Percentiles rank a stretch among this genome's conserved stretches.
Conservation (phyloP, 345 rosid species). For the Carallia pectinifolia region DNA sequence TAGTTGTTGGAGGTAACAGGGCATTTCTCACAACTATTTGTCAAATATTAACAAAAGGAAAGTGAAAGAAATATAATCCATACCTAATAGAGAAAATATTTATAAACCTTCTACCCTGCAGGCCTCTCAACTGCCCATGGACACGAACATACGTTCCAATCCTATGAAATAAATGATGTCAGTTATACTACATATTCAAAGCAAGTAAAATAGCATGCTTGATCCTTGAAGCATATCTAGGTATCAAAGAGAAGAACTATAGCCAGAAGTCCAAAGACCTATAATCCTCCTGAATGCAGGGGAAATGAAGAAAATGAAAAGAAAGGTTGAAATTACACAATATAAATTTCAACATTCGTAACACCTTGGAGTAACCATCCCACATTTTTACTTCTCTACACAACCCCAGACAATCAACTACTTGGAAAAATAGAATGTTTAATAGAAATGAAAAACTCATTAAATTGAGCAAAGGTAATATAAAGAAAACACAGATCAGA, state of each 20-base stretch:
- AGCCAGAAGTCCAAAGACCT: background rate
- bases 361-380: background rate
- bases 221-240: background rate
- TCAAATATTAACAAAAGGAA: background rate
- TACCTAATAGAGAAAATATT: constrained; percentile 80
- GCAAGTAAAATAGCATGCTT: background rate
- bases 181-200: background rate
- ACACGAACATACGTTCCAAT: constrained; percentile 85
- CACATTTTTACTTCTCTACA: background rate
- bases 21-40: background rate
- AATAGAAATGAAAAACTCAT: background rate
- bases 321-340: background rate
- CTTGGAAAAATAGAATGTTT: too few species aligned
- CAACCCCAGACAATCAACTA: background rate
- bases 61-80: background rate
- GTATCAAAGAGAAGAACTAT: background rate
- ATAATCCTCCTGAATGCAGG: background rate
- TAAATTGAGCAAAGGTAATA: background rate
- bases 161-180: constrained; percentile 37
- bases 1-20: too few species aligned
- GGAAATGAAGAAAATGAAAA: constrained; percentile 3
- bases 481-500: background rate
- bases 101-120: constrained; percentile 70
- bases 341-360: background rate
- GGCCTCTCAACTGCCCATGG: constrained; percentile 70